Evolutionary conservation across 139 green algal genomes (phyloP), one percentile per base, ranked within the genome.

Genomic region (Closterium sp.): DNA sequence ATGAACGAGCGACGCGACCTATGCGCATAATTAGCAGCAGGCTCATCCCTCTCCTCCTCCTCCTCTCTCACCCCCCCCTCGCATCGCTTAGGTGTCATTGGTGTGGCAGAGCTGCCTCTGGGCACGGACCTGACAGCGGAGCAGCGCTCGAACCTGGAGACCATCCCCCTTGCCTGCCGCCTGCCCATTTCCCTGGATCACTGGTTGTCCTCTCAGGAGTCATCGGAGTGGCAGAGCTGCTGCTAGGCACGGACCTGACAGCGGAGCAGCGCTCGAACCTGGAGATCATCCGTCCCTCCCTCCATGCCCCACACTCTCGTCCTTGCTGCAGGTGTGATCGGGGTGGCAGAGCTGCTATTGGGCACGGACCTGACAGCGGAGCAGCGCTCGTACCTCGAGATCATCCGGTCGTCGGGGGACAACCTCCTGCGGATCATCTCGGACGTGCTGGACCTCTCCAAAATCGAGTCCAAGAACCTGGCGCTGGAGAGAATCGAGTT

Each of bases 161-260:
- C 84, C 4, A 93, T 90, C 84, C 34, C 4, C 28, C 21, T 9
- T 5, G 90, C 90, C 8, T 85, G 6, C n/a, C 21, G 2, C n/a
- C 6, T 8, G 6, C 3, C n/a, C 1, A 6, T 25, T 85, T 6
- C 2, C 21, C 81, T 32, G n/a, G 12, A 10, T 85, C 6, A 32
- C 81, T 85, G 12, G 6, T 32, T 33, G 9, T 85, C 8, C 3
- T 7, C 30, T 10, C 89, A 92, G 90, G 95, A 19, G 96, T 97
- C 66, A 95, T 97, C 43, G 95, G 92, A 23, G 91, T 95, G 66
- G 91, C 92, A 21, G 86, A 97, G 92, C 91, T 97, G 69, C 87
- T 97, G 86, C 84, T 95, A 33, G 32, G 92, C 19, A 95, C 92
- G 31, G 33, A 66, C n/a, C 91, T 97, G 34, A 94, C 93, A 25